phyloP scores from a whole-genome alignment of 495 filamentous ascomycete species.

The Podospora conica region DNA sequence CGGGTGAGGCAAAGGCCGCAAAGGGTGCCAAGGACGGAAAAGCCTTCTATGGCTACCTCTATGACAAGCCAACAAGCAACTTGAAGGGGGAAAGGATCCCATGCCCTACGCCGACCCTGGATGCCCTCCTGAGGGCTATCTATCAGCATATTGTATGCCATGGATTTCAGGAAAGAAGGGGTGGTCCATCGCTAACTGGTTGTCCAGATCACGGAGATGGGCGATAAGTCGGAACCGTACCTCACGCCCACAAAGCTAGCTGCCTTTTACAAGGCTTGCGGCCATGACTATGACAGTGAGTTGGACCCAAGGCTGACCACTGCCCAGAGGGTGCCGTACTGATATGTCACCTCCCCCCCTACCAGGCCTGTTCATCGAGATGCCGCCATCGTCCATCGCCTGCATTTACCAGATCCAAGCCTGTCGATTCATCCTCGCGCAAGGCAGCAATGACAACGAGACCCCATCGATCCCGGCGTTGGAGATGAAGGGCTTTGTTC shows the following conservation, averaged over 20 bases:
- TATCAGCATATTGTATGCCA: slow-evolving; percentile 72
- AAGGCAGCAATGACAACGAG: slow-evolving; percentile 62
- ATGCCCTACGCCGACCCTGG: slow-evolving; percentile 64
- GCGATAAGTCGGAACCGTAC: slow-evolving; percentile 55
- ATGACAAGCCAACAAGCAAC: slow-evolving; percentile 48
- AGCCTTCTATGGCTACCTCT: slow-evolving; percentile 75
- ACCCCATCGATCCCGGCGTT: slow-evolving; percentile 75
- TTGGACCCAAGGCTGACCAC: not conserved
- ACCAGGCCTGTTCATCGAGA: slow-evolving; percentile 66
- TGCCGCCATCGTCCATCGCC: slow-evolving; percentile 66
- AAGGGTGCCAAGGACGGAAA: slow-evolving; percentile 22
- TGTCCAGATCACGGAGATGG: slow-evolving; percentile 53
- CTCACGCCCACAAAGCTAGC: slow-evolving; percentile 80
- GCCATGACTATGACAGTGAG: slow-evolving; percentile 78
- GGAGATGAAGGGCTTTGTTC: slow-evolving; percentile 75
- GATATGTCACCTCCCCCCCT: slow-evolving; percentile 1
- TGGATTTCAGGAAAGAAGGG: not conserved
- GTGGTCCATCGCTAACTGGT: slow-evolving; percentile 1
- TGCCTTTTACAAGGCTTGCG: slow-evolving; percentile 79
- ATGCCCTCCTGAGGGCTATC: slow-evolving; percentile 72
- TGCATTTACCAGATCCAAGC: slow-evolving; percentile 90
- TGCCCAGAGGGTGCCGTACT: not conserved
- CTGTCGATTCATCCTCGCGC: slow-evolving; percentile 70
- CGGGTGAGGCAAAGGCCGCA: slow-evolving; percentile 7
- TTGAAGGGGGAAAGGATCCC: slow-evolving; percentile 53